These are phyloP conservation scores for Panicum virgatum DNA, from an alignment of 202 grass and related monocot genomes.

Conservation along the genomic window DNA sequence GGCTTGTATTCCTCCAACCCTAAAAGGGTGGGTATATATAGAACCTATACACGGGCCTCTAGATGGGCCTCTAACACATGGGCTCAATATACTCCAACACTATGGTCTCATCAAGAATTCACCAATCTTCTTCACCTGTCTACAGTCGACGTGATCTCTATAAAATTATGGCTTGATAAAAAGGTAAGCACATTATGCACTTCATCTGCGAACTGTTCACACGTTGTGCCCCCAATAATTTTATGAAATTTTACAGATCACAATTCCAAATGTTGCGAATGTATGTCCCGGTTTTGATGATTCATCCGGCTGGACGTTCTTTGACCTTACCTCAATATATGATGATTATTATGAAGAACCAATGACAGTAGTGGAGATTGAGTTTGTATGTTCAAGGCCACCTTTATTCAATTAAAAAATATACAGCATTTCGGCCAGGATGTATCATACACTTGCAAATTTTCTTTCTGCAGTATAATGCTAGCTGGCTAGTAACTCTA, in stretches of 20 bases:
- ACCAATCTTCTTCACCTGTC: conserved; percentile 69
- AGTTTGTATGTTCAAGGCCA: conserved; percentile 71
- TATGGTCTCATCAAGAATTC: conserved; percentile 70
- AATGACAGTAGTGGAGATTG: conserved; percentile 68
- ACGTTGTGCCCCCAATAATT: not conserved
- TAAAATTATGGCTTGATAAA: conserved; percentile 90
- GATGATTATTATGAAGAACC: conserved; percentile 70
- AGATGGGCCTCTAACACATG: too few relatives aligned
- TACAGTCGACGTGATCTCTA: conserved; percentile 57
- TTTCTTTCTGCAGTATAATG: conserved; percentile 57
- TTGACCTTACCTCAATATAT: conserved; percentile 74
- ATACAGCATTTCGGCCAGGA: not conserved
- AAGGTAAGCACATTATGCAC: conserved; percentile 48
- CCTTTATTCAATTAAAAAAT: conserved; percentile 15
- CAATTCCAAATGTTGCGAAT: conserved; percentile 72
- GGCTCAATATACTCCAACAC: too few relatives aligned
- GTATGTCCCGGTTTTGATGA: conserved; percentile 70
- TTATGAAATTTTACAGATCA: conserved; percentile 54
- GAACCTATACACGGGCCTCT: too few relatives aligned
- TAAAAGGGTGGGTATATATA: too few relatives aligned
- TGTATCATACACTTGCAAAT: conserved; percentile 38
- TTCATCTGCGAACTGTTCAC: conserved; percentile 17
- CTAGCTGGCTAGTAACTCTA: conserved; percentile 54
- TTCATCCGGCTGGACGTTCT: conserved; percentile 76
- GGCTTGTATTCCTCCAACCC: too few relatives aligned